These are phyloP conservation scores for Pythium rishiriense DNA, from an alignment of 352 stramenopile species.

Conservation along the genomic window DNA sequence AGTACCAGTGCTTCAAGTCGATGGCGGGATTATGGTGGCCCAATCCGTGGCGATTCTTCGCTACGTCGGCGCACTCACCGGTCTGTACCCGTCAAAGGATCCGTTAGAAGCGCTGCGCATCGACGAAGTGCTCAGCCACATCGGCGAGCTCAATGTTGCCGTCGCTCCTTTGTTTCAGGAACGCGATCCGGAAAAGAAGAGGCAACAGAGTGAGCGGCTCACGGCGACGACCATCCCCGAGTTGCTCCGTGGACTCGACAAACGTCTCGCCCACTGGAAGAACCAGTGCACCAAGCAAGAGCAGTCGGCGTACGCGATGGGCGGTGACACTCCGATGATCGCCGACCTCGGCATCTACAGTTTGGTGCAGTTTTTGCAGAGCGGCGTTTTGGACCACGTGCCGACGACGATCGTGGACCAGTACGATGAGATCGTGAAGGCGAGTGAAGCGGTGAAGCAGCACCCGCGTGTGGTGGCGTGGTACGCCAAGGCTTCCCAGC, in stretches of 20 bases:
- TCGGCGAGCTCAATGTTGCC: slow-evolving; percentile 27
- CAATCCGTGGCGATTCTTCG: slow-evolving; percentile 45
- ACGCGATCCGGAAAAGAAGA: slow-evolving; percentile 27
- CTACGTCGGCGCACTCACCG: slow-evolving; percentile 46
- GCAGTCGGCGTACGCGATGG: slow-evolving; percentile 28
- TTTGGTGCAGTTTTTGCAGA: slow-evolving; percentile 25
- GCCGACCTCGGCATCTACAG: slow-evolving; percentile 58
- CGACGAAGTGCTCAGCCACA: slow-evolving; percentile 29
- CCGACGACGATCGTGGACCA: slow-evolving; percentile 15
- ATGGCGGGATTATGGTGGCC: slow-evolving; percentile 12
- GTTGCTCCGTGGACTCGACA: slow-evolving; percentile 40
- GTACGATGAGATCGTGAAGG: background rate
- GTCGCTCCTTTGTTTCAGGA: slow-evolving; percentile 30
- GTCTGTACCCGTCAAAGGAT: slow-evolving; percentile 32
- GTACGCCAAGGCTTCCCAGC: slow-evolving; percentile 4
- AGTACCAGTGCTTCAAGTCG: slow-evolving; percentile 29
- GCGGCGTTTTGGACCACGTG: slow-evolving; percentile 13
- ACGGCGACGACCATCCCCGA: slow-evolving; percentile 35
- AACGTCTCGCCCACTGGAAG: slow-evolving; percentile 26
- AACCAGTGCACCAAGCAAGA: background rate
- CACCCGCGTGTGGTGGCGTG: slow-evolving; percentile 17
- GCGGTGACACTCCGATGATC: slow-evolving; percentile 31
- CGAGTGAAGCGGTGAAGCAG: slow-evolving; percentile 3
- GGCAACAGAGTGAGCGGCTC: slow-evolving; percentile 34
- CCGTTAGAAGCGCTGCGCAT: slow-evolving; percentile 26